Conservation (phyloP, 1,284 basidiomycete species). For the Ceratobasidium sp. region DNA sequence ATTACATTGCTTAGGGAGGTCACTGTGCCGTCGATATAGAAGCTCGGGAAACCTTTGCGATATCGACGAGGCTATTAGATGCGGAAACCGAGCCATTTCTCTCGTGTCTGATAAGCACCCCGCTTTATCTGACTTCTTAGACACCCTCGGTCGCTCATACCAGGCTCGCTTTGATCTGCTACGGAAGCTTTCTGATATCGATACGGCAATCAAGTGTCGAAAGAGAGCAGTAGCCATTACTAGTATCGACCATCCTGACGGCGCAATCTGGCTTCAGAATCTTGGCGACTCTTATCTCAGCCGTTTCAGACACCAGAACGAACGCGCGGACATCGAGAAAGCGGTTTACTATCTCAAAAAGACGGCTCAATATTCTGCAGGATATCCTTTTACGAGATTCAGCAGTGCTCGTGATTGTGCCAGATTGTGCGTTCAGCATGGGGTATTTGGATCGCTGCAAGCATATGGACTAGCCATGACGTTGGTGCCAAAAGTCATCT, state of each 20-base stretch:
- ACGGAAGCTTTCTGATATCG: neutral
- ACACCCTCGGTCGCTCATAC: neutral
- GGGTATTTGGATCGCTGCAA: too few species aligned
- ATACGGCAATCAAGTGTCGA: neutral
- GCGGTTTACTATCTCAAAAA: too few species aligned
- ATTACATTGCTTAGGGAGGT: too few species aligned
- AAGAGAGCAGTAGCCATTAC: neutral
- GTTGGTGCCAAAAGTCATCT: too few species aligned
- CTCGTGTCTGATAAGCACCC: neutral
- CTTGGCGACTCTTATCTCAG: neutral
- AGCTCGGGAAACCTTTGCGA: neutral
- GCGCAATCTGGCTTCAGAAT: neutral
- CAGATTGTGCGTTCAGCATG: too few species aligned
- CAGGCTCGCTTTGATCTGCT: constrained; percentile 1
- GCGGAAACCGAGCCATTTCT: neutral
- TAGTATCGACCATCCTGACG: neutral
- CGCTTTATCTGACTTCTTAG: neutral
- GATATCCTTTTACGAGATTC: too few species aligned
- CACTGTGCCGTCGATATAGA: neutral
- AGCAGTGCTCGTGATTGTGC: too few species aligned
- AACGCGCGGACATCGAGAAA: neutral
- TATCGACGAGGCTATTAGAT: neutral
- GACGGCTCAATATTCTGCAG: too few species aligned
- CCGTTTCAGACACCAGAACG: neutral
- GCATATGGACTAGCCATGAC: too few species aligned